Conservation (phyloP, 202 grass and related monocot genomes). For the Zoysia matrella region DNA sequence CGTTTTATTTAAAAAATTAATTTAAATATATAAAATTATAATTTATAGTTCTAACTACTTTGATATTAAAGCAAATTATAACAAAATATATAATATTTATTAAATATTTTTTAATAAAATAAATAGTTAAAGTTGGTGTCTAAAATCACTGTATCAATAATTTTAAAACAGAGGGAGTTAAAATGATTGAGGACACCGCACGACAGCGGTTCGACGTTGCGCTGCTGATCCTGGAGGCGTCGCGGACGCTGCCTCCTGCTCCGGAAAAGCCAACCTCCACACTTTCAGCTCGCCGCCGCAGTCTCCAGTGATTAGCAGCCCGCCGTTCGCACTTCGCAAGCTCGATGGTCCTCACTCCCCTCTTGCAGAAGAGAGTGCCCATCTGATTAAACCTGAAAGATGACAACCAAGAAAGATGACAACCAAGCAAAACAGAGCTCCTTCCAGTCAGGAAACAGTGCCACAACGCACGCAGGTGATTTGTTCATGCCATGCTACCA, state of each 20-base stretch:
- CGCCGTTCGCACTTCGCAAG: conserved; percentile 10
- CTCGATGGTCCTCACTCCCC: conserved; percentile 58
- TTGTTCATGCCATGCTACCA: not conserved
- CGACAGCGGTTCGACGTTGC: not conserved
- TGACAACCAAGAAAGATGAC: no score
- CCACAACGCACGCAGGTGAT: not conserved
- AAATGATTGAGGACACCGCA: not conserved
- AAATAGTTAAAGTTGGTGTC: no score
- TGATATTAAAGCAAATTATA: no score
- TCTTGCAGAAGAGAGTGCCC: conserved; percentile 50
- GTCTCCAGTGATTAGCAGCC: conserved; percentile 59
- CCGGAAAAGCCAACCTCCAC: conserved; percentile 47
- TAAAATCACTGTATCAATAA: no score
- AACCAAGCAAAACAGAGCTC: not conserved
- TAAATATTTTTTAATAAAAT: no score
- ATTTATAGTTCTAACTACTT: no score
- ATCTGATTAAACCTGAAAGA: conserved; percentile 46
- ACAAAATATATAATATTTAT: no score
- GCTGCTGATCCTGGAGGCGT: not conserved
- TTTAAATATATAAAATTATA: no score
- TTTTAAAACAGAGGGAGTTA: no score
- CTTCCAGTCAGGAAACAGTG: conserved; percentile 6
- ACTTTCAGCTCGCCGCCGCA: conserved; percentile 57
- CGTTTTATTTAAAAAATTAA: no score
- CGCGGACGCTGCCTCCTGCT: conserved; percentile 13